Percentiles rank a stretch among this genome's conserved stretches.
These are phyloP conservation scores for Diplosphaera chodatii DNA, from an alignment of 139 green algal species.

Conservation along the genomic window DNA sequence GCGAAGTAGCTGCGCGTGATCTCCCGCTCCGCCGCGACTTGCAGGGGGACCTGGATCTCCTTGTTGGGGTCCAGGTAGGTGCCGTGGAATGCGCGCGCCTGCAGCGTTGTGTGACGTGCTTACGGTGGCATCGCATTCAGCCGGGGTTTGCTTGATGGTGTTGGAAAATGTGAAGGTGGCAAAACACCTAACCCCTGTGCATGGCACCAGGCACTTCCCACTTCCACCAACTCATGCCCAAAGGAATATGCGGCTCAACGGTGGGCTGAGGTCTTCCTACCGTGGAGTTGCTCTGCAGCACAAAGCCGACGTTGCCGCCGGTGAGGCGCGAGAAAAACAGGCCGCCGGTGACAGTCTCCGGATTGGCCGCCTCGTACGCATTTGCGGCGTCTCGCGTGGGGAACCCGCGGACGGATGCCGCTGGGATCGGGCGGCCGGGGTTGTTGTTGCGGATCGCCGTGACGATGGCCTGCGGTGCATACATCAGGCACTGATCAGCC, in stretches of 20 bases:
- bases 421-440: slow-evolving; percentile 3
- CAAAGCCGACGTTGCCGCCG: slow-evolving; percentile 29
- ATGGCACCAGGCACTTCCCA: no score
- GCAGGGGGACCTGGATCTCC: slow-evolving; percentile 61
- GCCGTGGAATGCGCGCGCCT: slow-evolving; percentile 52
- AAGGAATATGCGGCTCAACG: no score
- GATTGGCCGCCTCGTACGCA: slow-evolving; percentile 47
- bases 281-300: slow-evolving; percentile 60
- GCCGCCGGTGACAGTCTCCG: slow-evolving; percentile 31
- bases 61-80: slow-evolving; percentile 52
- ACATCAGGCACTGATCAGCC: no score
- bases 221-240: no score
- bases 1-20: slow-evolving; percentile 14
- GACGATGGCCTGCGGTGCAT: background rate
- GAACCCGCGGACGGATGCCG: slow-evolving; percentile 2
- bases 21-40: slow-evolving; percentile 64
- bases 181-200: no score
- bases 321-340: slow-evolving; percentile 33
- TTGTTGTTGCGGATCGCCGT: slow-evolving; percentile 10
- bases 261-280: no score
- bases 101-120: background rate
- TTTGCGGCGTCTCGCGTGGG: slow-evolving; percentile 28
- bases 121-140: no score
- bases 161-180: no score
- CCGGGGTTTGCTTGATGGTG: no score